These are phyloP conservation scores for Endogone sp. DNA, from an alignment of 192 early-diverging fungal species.

Conservation along the genomic window DNA sequence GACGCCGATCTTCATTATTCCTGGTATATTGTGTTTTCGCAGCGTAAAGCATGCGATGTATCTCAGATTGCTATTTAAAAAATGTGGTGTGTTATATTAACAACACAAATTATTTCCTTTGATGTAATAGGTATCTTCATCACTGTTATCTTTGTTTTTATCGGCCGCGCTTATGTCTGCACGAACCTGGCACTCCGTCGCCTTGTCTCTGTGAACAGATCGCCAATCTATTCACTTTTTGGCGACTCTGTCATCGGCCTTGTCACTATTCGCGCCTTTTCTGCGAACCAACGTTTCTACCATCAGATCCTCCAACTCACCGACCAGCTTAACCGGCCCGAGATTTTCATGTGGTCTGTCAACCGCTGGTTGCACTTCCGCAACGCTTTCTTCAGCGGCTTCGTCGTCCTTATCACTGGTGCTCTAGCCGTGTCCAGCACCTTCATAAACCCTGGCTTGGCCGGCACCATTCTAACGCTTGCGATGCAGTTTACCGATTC, in stretches of 20 bases:
- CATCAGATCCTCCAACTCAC: slow-evolving; percentile 62
- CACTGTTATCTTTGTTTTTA: background rate
- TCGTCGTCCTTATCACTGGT: slow-evolving; percentile 77
- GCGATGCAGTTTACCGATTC: slow-evolving; percentile 34
- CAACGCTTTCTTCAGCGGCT: slow-evolving; percentile 74
- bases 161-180: slow-evolving; percentile 62
- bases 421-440: slow-evolving; percentile 61
- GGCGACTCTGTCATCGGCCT: slow-evolving; percentile 61
- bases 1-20: slow-evolving; percentile 39
- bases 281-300: slow-evolving; percentile 62
- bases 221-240: slow-evolving; percentile 78
- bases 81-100: too few relatives aligned
- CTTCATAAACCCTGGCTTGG: slow-evolving; percentile 62
- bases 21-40: background rate
- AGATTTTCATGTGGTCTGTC: slow-evolving; percentile 68
- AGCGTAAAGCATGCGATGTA: too few relatives aligned
- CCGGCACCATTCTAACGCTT: slow-evolving; percentile 58
- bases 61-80: too few relatives aligned
- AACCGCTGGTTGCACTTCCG: slow-evolving; percentile 71
- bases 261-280: slow-evolving; percentile 66
- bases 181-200: slow-evolving; percentile 79
- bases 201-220: slow-evolving; percentile 74
- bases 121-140: background rate
- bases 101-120: too few relatives aligned
- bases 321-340: slow-evolving; percentile 76